Evolutionary conservation across 1,139 yeast genomes (phyloP).

Genomic region (Meyerozyma guilliermondii): DNA sequence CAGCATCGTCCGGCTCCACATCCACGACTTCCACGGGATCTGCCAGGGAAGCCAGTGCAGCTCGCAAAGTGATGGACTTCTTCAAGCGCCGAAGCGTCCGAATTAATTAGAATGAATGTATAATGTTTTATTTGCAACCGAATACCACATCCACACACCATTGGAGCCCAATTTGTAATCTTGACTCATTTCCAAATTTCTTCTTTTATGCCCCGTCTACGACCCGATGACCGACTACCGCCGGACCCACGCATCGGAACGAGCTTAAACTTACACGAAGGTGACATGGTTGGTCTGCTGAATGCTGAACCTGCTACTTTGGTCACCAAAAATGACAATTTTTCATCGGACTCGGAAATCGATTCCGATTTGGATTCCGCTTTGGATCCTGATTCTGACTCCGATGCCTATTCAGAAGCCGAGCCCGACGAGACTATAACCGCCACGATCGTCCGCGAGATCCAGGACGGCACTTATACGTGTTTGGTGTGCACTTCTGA

Average conservation of each 20-base stretch:
- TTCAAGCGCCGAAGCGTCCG: conserved; percentile 70
- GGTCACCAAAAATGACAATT: background rate
- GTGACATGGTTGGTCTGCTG: background rate
- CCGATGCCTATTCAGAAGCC: conserved; percentile 9
- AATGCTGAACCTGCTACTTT: background rate
- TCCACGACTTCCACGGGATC: background rate
- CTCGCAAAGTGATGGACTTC: conserved; percentile 75
- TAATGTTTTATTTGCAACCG: conserved; percentile 1
- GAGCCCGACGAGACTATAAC: conserved; percentile 26
- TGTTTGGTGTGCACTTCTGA: conserved; percentile 86
- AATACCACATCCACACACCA: background rate
- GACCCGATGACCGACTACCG: background rate
- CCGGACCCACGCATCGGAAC: background rate
- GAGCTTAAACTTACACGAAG: background rate
- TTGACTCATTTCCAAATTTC: background rate
- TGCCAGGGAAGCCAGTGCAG: conserved; percentile 61
- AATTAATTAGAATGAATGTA: conserved; percentile 12
- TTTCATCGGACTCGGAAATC: background rate
- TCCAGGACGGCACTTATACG: conserved; percentile 62
- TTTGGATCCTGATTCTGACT: conserved; percentile 4
- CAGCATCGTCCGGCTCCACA: background rate
- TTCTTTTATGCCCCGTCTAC: background rate
- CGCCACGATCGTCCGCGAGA: conserved; percentile 44
- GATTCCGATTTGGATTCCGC: background rate
- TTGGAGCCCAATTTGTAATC: background rate